Evolutionary conservation across 345 rosid species (phyloP).

Genomic region (Corchorus olitorius): DNA sequence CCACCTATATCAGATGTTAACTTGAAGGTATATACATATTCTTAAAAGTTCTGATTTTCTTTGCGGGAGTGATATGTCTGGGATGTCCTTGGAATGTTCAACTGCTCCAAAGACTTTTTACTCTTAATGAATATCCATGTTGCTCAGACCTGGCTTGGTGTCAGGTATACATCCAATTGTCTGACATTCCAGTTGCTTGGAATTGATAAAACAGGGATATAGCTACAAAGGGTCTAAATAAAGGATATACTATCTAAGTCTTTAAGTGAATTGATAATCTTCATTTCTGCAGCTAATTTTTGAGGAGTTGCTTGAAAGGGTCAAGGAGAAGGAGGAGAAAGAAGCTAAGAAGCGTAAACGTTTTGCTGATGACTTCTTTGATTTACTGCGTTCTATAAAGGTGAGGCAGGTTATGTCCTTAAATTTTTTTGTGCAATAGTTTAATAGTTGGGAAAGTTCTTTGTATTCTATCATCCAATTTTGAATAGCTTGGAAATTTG

Average conservation of each 20-base stretch:
- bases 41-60: neutral
- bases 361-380: constrained; percentile 31
- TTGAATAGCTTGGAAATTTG: constrained; percentile 36
- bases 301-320: constrained; percentile 84
- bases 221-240: constrained; percentile 4
- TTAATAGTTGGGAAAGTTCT: neutral
- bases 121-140: neutral
- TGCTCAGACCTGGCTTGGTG: neutral
- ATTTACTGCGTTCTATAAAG: constrained; percentile 15
- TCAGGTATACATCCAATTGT: neutral
- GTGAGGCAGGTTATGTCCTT: constrained; percentile 1
- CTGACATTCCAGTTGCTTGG: neutral
- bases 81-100: constrained; percentile 5
- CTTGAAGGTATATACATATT: constrained; percentile 49
- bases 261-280: constrained; percentile 23
- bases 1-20: constrained; percentile 62
- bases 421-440: constrained; percentile 3
- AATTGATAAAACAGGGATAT: neutral
- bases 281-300: constrained; percentile 58
- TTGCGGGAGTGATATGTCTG: neutral
- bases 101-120: neutral
- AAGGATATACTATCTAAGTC: neutral
- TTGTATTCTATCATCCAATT: neutral
- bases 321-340: constrained; percentile 85
- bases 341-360: constrained; percentile 81